Evolutionary conservation across 345 rosid genomes (phyloP).

Genomic region (Eucalyptus polybractea): DNA sequence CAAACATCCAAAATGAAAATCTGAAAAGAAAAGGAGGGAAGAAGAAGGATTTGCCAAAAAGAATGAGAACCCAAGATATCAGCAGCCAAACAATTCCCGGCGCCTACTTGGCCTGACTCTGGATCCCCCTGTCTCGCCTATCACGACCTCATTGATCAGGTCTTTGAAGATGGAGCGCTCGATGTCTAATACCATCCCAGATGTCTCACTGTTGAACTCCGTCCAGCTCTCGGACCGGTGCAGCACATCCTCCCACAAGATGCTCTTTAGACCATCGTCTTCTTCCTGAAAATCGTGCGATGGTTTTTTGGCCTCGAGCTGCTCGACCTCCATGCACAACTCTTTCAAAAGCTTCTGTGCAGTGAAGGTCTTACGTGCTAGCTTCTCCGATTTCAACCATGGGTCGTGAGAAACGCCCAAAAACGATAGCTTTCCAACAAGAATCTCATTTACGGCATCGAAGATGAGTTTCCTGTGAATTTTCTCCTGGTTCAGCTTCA

Average conservation of each 20-base stretch:
- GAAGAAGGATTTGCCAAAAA: neutral
- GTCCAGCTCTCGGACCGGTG: slow-evolving; percentile 57
- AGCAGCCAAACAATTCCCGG: slow-evolving; percentile 37
- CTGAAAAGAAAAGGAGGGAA: neutral
- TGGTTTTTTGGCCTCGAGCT: slow-evolving; percentile 39
- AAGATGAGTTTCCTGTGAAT: slow-evolving; percentile 71
- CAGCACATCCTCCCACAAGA: slow-evolving; percentile 60
- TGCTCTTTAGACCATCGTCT: slow-evolving; percentile 40
- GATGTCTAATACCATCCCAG: slow-evolving; percentile 58
- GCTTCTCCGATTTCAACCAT: slow-evolving; percentile 27
- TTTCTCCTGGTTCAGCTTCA: slow-evolving; percentile 35
- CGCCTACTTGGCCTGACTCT: slow-evolving; percentile 37
- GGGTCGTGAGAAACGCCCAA: slow-evolving; percentile 32
- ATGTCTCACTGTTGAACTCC: slow-evolving; percentile 30
- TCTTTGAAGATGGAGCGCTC: slow-evolving; percentile 83
- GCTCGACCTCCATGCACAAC: slow-evolving; percentile 52
- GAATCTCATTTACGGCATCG: slow-evolving; percentile 77
- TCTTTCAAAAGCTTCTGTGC: slow-evolving; percentile 81
- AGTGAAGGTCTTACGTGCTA: slow-evolving; percentile 43
- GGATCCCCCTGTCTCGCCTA: slow-evolving; percentile 23
- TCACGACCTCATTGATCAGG: slow-evolving; percentile 62
- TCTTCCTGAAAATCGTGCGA: slow-evolving; percentile 35
- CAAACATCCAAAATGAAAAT: neutral
- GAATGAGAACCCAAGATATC: slow-evolving; percentile 5
- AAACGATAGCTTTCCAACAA: slow-evolving; percentile 43